Percentiles rank a stretch among this genome's conserved stretches.
Evolutionary conservation across 1,284 basidiomycete genomes (phyloP).

Genomic region (Hypsizygus ulmarius): DNA sequence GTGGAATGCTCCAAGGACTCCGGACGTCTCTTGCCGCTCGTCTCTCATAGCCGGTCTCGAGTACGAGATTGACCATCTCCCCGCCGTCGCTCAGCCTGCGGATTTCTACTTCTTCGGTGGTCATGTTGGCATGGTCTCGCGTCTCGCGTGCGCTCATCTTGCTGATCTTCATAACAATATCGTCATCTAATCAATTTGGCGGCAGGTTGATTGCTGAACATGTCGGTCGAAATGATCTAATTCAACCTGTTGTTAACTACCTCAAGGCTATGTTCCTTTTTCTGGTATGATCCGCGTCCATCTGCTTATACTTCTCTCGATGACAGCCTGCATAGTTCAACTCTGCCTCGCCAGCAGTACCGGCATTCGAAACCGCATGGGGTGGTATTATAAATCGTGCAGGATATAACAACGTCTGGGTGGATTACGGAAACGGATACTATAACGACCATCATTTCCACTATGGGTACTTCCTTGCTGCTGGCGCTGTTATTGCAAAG

Average conservation of each 20-base stretch:
- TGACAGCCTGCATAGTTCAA: constrained; percentile 20
- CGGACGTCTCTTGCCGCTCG: constrained; percentile 28
- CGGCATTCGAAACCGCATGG: constrained; percentile 36
- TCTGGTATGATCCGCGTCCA: constrained; percentile 16
- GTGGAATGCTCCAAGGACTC: constrained; percentile 30
- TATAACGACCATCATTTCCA: constrained; percentile 38
- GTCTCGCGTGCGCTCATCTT: constrained; percentile 25
- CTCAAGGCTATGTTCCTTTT: constrained; percentile 23
- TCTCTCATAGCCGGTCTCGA: constrained; percentile 30
- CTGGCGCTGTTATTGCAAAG: constrained; percentile 32
- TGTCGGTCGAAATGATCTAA: constrained; percentile 30
- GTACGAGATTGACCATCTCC: constrained; percentile 30
- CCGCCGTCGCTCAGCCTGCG: constrained; percentile 25
- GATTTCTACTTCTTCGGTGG: constrained; percentile 36
- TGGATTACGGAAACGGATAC: constrained; percentile 35
- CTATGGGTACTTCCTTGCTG: constrained; percentile 33
- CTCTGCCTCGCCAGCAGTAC: constrained; percentile 22
- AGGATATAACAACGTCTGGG: constrained; percentile 28
- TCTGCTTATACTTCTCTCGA: background rate
- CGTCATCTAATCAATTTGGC: constrained; percentile 4
- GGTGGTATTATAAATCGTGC: constrained; percentile 33
- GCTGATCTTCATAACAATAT: background rate
- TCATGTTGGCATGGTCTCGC: constrained; percentile 25
- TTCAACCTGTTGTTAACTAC: constrained; percentile 25
- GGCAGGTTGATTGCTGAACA: constrained; percentile 32